Conservation (phyloP, 192 early-diverging fungal genomes). For the Rhizoclosmatium sp. region DNA sequence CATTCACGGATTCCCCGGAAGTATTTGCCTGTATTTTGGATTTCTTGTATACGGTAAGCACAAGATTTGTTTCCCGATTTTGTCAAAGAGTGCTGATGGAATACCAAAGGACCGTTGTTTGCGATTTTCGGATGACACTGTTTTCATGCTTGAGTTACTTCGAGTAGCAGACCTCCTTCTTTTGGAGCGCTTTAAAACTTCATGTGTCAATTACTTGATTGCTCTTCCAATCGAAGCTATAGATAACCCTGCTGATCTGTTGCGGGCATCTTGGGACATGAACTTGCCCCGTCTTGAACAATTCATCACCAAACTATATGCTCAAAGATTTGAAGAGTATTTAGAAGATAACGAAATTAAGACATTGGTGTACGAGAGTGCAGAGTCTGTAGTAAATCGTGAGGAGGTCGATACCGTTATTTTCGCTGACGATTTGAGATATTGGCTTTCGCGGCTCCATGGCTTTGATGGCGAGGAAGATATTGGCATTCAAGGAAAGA, state of each 20-base stretch:
- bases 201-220: constrained; percentile 48
- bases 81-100: not conserved
- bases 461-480: constrained; percentile 40
- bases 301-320: constrained; percentile 53
- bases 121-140: constrained; percentile 26
- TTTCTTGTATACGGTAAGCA: constrained; percentile 58
- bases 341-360: constrained; percentile 42
- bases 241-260: constrained; percentile 40
- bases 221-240: constrained; percentile 12
- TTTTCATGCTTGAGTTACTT: constrained; percentile 52
- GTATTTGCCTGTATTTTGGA: constrained; percentile 50
- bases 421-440: constrained; percentile 62
- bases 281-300: constrained; percentile 58
- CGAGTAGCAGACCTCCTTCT: constrained; percentile 56
- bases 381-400: constrained; percentile 46
- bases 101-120: constrained; percentile 19
- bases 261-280: constrained; percentile 50
- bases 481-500: constrained; percentile 26
- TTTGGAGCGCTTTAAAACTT: constrained; percentile 52
- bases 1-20: constrained; percentile 20
- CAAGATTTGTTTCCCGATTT: constrained; percentile 4
- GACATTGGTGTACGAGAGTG: constrained; percentile 45
- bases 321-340: constrained; percentile 42
- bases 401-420: constrained; percentile 62
- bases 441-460: constrained; percentile 47